phyloP scores from a whole-genome alignment of 345 rosid species.

The Rhodamnia argentea region DNA sequence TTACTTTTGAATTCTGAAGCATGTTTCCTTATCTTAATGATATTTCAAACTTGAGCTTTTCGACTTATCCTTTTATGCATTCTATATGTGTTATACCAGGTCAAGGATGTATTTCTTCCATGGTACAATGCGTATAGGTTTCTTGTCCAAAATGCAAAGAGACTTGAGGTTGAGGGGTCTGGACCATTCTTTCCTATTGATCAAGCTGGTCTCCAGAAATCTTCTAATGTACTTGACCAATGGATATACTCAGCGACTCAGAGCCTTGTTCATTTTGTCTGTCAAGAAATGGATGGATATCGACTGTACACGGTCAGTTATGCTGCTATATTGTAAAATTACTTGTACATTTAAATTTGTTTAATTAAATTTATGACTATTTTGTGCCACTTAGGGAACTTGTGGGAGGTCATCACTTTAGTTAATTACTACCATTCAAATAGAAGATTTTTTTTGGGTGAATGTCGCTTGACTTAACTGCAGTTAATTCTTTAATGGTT shows the following conservation, averaged over 20 bases:
- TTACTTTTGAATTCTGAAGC: background rate
- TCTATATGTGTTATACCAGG: constrained; percentile 30
- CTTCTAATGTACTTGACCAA: constrained; percentile 89
- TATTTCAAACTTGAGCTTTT: background rate
- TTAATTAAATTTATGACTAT: background rate
- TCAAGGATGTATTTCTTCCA: constrained; percentile 98
- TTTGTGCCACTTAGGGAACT: background rate
- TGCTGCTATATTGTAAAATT: background rate
- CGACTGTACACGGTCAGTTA: constrained; percentile 83
- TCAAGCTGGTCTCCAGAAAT: constrained; percentile 42
- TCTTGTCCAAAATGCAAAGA: constrained; percentile 93
- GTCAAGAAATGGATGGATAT: constrained; percentile 88
- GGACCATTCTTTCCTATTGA: constrained; percentile 62
- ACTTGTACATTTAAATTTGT: background rate
- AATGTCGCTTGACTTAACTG: background rate
- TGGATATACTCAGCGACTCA: constrained; percentile 99
- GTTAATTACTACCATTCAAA: background rate
- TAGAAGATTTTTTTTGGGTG: background rate
- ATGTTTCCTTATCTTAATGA: background rate
- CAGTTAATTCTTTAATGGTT: background rate
- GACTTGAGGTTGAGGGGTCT: constrained; percentile 87
- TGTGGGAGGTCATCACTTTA: background rate
- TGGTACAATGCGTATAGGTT: constrained; percentile 99
- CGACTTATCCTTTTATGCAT: background rate
- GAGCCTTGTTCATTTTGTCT: constrained; percentile 91